Evolutionary conservation across 2,329 filamentous ascomycete species (phyloP).

Genomic region (Teratosphaeria viscida): DNA sequence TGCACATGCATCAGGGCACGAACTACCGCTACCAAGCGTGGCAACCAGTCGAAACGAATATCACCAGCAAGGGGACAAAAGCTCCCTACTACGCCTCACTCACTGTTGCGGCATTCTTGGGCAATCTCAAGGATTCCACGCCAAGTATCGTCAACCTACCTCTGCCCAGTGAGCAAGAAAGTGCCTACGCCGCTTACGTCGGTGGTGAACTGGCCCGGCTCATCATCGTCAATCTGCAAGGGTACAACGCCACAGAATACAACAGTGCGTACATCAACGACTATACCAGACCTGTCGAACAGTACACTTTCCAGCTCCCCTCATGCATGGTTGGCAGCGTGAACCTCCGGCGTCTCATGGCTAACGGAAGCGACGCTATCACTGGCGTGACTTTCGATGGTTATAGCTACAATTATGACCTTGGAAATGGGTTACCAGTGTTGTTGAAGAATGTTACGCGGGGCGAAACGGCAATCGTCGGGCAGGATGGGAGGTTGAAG

Average conservation of each 20-base stretch:
- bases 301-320: conserved; percentile 37
- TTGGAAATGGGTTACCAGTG: conserved; percentile 45
- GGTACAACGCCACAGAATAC: conserved; percentile 40
- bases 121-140: conserved; percentile 28
- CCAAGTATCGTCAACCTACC: conserved; percentile 39
- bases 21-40: conserved; percentile 52
- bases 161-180: conserved; percentile 31
- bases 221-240: conserved; percentile 47
- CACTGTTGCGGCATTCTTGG: conserved; percentile 47
- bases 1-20: conserved; percentile 56
- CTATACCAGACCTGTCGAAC: conserved; percentile 23
- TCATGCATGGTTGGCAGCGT: conserved; percentile 13
- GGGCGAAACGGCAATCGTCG: conserved; percentile 32
- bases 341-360: conserved; percentile 41
- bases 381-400: conserved; percentile 53
- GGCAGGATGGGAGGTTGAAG: conserved; percentile 25
- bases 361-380: conserved; percentile 55
- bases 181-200: conserved; percentile 48
- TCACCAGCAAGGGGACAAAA: conserved; percentile 46
- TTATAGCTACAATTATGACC: conserved; percentile 51
- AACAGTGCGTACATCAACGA: conserved; percentile 35
- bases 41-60: conserved; percentile 47
- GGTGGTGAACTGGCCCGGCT: conserved; percentile 36
- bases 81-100: conserved; percentile 55
- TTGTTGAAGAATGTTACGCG: conserved; percentile 45